A percentile compares a stretch with the other conserved stretches of the same genome.
Conservation (phyloP, 2,329 filamentous ascomycete genomes). For the Pseudocercospora fijiensis region DNA sequence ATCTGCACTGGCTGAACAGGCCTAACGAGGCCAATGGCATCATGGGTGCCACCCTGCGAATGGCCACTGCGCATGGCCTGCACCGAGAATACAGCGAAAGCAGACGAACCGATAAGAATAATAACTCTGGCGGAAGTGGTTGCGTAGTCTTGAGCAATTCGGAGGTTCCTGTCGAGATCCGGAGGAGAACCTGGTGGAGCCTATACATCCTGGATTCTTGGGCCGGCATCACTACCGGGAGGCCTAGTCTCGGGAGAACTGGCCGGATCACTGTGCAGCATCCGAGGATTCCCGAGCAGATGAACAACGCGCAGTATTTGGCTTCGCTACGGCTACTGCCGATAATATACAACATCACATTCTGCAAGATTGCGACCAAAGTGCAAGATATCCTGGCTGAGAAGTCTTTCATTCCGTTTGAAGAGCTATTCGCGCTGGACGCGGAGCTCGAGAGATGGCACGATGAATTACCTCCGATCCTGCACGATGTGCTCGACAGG, state of each 20-base stretch:
- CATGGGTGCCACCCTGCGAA: conserved; percentile 37
- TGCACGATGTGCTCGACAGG: conserved; percentile 30
- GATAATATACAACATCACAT: conserved; percentile 72
- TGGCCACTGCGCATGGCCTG: conserved; percentile 37
- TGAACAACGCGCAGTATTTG: conserved; percentile 42
- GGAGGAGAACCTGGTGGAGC: conserved; percentile 71
- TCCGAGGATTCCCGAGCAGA: conserved; percentile 50
- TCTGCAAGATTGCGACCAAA: conserved; percentile 74
- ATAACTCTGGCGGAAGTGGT: conserved; percentile 40
- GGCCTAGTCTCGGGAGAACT: conserved; percentile 67
- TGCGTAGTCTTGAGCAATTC: conserved; percentile 33
- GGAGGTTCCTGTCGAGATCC: conserved; percentile 58
- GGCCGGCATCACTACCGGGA: conserved; percentile 68
- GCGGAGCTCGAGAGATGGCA: conserved; percentile 70
- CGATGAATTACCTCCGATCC: conserved; percentile 60
- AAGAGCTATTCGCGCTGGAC: conserved; percentile 67
- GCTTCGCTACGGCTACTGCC: conserved; percentile 67
- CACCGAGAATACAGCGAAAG: conserved; percentile 36
- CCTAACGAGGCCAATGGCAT: conserved; percentile 37
- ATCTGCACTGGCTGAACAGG: conserved; percentile 38
- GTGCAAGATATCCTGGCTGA: conserved; percentile 75
- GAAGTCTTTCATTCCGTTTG: conserved; percentile 63
- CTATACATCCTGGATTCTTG: conserved; percentile 73
- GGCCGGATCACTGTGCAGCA: conserved; percentile 66
- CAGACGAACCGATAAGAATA: conserved; percentile 45